These are phyloP conservation scores for Colletotrichum godetiae DNA, from an alignment of 2,329 filamentous ascomycete species.

Conservation along the genomic window DNA sequence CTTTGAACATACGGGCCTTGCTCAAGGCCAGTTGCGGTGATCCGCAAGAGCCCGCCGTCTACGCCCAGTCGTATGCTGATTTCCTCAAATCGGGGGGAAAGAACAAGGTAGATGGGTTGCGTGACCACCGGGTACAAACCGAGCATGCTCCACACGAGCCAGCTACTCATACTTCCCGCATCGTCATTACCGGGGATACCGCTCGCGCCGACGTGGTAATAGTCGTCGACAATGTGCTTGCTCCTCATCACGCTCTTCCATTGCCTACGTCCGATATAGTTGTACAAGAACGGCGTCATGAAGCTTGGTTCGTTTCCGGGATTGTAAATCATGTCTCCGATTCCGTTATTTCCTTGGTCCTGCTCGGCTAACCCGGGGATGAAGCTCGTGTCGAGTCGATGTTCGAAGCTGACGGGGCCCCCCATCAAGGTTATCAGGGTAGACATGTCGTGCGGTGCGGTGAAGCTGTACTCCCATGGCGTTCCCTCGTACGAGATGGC, in stretches of 20 bases:
- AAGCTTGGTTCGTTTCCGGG: slow-evolving; percentile 68
- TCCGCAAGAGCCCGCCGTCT: slow-evolving; percentile 50
- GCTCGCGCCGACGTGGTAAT: slow-evolving; percentile 56
- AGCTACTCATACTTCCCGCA: slow-evolving; percentile 69
- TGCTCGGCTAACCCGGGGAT: slow-evolving; percentile 54
- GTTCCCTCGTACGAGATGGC: slow-evolving; percentile 63
- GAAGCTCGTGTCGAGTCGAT: slow-evolving; percentile 53
- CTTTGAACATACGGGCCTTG: slow-evolving; percentile 63
- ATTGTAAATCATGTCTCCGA: slow-evolving; percentile 60
- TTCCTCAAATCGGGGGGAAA: slow-evolving; percentile 59
- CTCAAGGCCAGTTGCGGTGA: slow-evolving; percentile 56
- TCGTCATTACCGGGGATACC: slow-evolving; percentile 70
- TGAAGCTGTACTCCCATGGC: slow-evolving; percentile 64
- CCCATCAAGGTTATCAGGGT: slow-evolving; percentile 63
- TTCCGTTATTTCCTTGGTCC: slow-evolving; percentile 59
- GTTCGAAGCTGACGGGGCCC: slow-evolving; percentile 61
- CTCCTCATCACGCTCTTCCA: slow-evolving; percentile 62
- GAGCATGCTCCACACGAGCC: slow-evolving; percentile 66
- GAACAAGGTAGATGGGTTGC: slow-evolving; percentile 66
- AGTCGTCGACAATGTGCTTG: slow-evolving; percentile 58
- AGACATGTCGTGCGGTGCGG: slow-evolving; percentile 68
- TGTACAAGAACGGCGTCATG: slow-evolving; percentile 67
- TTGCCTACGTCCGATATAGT: slow-evolving; percentile 61
- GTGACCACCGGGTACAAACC: slow-evolving; percentile 67
- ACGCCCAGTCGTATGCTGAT: slow-evolving; percentile 61